Conservation (phyloP, 2,329 filamentous ascomycete genomes). For the Ceratocystis huliohia region DNA sequence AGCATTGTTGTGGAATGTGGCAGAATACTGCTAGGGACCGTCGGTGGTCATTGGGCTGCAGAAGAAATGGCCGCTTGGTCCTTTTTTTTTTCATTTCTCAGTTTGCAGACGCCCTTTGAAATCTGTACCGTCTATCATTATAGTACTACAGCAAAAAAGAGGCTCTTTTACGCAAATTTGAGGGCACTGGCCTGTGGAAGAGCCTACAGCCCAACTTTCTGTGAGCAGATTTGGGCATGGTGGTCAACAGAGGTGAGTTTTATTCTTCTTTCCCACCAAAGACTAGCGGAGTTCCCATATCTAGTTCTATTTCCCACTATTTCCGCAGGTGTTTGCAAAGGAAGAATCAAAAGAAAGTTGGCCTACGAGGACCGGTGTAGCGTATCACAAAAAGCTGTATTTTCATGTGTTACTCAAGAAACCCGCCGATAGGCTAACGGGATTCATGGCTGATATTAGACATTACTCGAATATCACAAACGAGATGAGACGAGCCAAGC, state of each 20-base stretch:
- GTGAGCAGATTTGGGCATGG: slow-evolving; percentile 31
- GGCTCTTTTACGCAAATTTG: too few relatives aligned
- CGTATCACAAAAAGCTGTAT: too few relatives aligned
- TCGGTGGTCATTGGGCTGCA: slow-evolving; percentile 37
- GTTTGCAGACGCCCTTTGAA: slow-evolving; percentile 28
- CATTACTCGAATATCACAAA: slow-evolving; percentile 27
- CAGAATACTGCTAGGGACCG: slow-evolving; percentile 43
- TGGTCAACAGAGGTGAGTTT: slow-evolving; percentile 34
- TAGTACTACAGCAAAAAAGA: slow-evolving; percentile 37
- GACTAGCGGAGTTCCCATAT: too few relatives aligned
- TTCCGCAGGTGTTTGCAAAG: too few relatives aligned
- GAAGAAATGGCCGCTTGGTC: slow-evolving; percentile 42
- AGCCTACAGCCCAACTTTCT: slow-evolving; percentile 52
- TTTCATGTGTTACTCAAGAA: too few relatives aligned
- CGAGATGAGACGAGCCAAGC: slow-evolving; percentile 22
- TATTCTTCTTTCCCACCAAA: background rate
- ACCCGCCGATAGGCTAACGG: slow-evolving; percentile 32
- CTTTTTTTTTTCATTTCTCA: slow-evolving; percentile 30
- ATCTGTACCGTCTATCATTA: slow-evolving; percentile 32
- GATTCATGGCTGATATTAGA: slow-evolving; percentile 30
- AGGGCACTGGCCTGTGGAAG: slow-evolving; percentile 23
- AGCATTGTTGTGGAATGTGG: slow-evolving; percentile 53
- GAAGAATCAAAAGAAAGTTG: too few relatives aligned
- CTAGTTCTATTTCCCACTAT: too few relatives aligned
- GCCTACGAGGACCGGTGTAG: too few relatives aligned